phyloP scores from a whole-genome alignment of 768 basidiomycete genomes.

The Mycena galopus region DNA sequence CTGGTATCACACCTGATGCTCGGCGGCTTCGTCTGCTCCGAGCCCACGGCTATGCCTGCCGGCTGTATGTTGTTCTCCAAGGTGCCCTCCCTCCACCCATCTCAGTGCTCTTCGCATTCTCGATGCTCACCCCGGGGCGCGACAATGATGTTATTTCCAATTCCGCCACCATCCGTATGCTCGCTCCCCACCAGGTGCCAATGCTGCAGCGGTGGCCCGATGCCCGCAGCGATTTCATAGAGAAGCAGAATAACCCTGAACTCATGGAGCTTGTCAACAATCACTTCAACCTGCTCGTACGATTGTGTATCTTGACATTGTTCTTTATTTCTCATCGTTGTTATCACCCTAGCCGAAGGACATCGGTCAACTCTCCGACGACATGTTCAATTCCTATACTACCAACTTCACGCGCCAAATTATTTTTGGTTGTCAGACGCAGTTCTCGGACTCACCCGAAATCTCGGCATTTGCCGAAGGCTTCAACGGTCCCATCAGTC shows the following conservation, averaged over 20 bases:
- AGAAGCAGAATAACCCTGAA: neutral
- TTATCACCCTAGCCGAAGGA: neutral
- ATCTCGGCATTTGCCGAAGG: neutral
- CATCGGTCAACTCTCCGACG: neutral
- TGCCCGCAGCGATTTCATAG: too few relatives aligned
- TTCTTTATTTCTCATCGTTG: neutral
- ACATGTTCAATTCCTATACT: neutral
- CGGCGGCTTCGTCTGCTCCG: too few relatives aligned
- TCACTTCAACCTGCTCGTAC: neutral
- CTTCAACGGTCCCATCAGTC: neutral
- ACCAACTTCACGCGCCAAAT: neutral
- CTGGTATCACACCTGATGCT: too few relatives aligned
- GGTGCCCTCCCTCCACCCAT: too few relatives aligned
- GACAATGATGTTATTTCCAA: too few relatives aligned
- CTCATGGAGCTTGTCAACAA: neutral
- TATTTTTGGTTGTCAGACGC: neutral
- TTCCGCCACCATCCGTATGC: too few relatives aligned
- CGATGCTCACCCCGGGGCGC: too few relatives aligned
- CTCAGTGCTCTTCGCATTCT: too few relatives aligned
- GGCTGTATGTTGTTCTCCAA: too few relatives aligned
- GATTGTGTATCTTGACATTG: neutral
- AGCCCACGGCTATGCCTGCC: too few relatives aligned
- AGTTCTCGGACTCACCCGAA: neutral
- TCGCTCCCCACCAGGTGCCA: too few relatives aligned
- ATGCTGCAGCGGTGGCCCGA: too few relatives aligned